These are phyloP conservation scores for Pseudonitzschia multiseries DNA, from an alignment of 108 stramenopile genomes.

Conservation along the genomic window DNA sequence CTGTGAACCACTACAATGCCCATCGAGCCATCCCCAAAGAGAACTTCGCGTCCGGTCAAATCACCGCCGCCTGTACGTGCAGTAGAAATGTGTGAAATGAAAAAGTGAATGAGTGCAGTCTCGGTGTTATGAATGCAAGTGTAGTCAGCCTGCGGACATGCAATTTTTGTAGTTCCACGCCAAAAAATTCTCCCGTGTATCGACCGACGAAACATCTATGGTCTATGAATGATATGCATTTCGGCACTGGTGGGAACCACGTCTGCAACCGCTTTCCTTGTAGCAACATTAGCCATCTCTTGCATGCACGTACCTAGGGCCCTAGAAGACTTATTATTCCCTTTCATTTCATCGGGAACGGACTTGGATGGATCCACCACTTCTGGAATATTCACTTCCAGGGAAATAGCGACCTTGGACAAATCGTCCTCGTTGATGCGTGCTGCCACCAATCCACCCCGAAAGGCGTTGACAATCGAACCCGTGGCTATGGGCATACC, in stretches of 20 bases:
- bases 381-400: slow-evolving; percentile 4
- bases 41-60: slow-evolving; percentile 60
- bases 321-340: background rate
- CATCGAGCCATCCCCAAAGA: slow-evolving; percentile 39
- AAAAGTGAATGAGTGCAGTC: background rate
- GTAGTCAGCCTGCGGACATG: background rate
- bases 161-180: background rate
- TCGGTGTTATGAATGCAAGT: background rate
- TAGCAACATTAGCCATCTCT: too few species aligned
- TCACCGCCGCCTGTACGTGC: slow-evolving; percentile 72
- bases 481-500: slow-evolving; percentile 37
- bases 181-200: background rate
- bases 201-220: too few species aligned
- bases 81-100: background rate
- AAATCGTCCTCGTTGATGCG: slow-evolving; percentile 28
- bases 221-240: too few species aligned
- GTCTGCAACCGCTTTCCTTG: too few species aligned
- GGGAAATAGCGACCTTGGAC: background rate
- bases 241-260: too few species aligned
- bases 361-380: slow-evolving; percentile 18
- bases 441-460: slow-evolving; percentile 37
- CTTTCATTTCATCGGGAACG: slow-evolving; percentile 9
- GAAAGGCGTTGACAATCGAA: slow-evolving; percentile 27
- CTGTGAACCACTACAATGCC: slow-evolving; percentile 79
- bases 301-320: background rate